Evolutionary conservation across 2,329 filamentous ascomycete species (phyloP), one percentile per base, ranked within the genome.

Genomic region (Colletotrichum horii): DNA sequence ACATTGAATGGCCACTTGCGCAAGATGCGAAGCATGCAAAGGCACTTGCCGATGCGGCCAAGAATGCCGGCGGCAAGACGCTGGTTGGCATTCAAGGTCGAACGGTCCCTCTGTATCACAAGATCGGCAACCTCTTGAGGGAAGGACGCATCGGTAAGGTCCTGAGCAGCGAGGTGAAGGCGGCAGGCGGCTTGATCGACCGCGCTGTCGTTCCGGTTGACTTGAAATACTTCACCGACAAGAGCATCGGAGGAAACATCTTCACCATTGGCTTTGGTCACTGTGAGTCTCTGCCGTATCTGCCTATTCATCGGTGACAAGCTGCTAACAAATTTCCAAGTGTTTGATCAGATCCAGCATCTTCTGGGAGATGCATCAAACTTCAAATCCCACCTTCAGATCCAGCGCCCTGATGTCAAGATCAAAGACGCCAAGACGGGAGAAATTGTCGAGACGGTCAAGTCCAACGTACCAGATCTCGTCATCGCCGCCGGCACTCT

Each of bases 1-100:
- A 84, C 71, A 85, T 91, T 0, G 91, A 93, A 82, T 93, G 91
- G 89, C 91, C 90, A 9, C 83, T 93, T 2, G 89, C 88, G 0
- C 81, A 87, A 16, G 86, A 88, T 69, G 80, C 82, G 1, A 71
- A 79, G 3, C 82, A 86, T 2, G 88, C 86, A 0, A 78, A 79
- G 19, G 86, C 88, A 58, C 81, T 92, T 71, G 83, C 82, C 0
- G 79, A 79, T 0, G 70, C 71, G 0, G 74, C 74, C 2, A 43
- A 43, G 30, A n/a, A 11, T 28, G 38, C 43, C 4, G 66, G 74
- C 6, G 52, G 38, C 19, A 58, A 26, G 26, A 87, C 85, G 3
- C 80, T 90, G 5, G 85, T 92, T 0, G 89, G 89, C 0, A 73
- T 91, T 3, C 91, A 93, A 78, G 89, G 88, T 0, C 83, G 87